Conservation (phyloP, 2,329 filamentous ascomycete genomes). For the Dichotomopilus funicola region DNA sequence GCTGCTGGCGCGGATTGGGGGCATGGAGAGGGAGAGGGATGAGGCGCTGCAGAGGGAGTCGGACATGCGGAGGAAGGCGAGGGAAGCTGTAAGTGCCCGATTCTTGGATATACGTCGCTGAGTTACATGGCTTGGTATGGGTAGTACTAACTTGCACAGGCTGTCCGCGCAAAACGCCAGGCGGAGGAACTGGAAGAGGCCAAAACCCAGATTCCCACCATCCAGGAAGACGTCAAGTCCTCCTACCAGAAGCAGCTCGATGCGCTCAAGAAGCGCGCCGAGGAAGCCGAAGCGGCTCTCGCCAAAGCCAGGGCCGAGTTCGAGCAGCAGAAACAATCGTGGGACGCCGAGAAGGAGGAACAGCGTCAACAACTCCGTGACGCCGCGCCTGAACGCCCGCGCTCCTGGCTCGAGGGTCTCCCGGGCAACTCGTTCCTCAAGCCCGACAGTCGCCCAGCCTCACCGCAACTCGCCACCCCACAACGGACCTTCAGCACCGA, state of each 20-base stretch:
- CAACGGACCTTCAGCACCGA: constrained; percentile 50
- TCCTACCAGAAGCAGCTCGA: constrained; percentile 52
- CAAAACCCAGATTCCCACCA: constrained; percentile 54
- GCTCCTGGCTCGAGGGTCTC: constrained; percentile 47
- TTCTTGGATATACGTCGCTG: background rate
- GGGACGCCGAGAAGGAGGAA: constrained; percentile 37
- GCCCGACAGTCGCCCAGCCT: constrained; percentile 47
- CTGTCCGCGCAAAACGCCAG: constrained; percentile 55
- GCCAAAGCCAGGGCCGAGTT: constrained; percentile 46
- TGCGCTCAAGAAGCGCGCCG: constrained; percentile 56
- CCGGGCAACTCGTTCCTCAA: constrained; percentile 34
- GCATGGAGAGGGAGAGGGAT: constrained; percentile 83
- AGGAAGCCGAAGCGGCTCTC: constrained; percentile 60
- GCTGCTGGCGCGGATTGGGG: constrained; percentile 67
- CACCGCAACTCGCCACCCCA: constrained; percentile 44
- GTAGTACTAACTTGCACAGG: constrained; percentile 40
- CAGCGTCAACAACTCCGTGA: constrained; percentile 21
- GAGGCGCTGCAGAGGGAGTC: constrained; percentile 76
- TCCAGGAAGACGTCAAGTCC: constrained; percentile 57
- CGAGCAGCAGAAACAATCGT: constrained; percentile 41
- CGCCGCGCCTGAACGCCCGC: constrained; percentile 37
- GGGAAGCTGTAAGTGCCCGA: constrained; percentile 70
- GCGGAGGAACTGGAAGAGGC: constrained; percentile 79
- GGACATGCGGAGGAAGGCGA: constrained; percentile 81
- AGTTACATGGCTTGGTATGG: background rate